These are phyloP conservation scores for Termitomyces titanicus DNA, from an alignment of 768 basidiomycete genomes.

Conservation along the genomic window DNA sequence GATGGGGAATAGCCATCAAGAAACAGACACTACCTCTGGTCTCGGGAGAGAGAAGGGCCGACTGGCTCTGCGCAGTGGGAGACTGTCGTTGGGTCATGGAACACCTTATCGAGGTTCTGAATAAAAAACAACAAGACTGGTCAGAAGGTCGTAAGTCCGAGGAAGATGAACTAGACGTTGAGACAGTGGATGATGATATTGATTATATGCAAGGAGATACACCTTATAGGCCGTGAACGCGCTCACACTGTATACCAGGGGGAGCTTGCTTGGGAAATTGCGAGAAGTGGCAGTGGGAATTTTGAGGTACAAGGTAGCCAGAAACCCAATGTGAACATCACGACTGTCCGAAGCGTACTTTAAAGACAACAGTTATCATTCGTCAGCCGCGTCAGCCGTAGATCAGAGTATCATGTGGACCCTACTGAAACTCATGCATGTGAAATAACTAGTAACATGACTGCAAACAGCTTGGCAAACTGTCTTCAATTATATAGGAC, in stretches of 20 bases:
- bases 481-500: too few relatives aligned
- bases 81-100: slow-evolving; percentile 4
- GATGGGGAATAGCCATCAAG: slow-evolving; percentile 1
- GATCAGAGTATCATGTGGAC: not conserved
- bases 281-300: not conserved
- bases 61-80: not conserved
- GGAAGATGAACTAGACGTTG: not conserved
- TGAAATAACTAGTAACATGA: too few relatives aligned
- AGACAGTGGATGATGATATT: not conserved
- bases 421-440: not conserved
- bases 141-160: not conserved
- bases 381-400: too few relatives aligned
- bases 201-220: not conserved
- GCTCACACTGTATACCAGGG: not conserved
- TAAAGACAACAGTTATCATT: too few relatives aligned
- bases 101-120: not conserved
- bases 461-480: too few relatives aligned
- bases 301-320: not conserved
- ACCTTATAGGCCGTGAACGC: not conserved
- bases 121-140: not conserved
- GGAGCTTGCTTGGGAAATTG: not conserved
- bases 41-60: not conserved
- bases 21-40: not conserved
- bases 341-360: too few relatives aligned
- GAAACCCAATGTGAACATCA: not conserved